Percentiles rank a stretch among this genome's conserved stretches.
Conservation (phyloP, 140 eudicot species). For the Flaveria floridana region DNA sequence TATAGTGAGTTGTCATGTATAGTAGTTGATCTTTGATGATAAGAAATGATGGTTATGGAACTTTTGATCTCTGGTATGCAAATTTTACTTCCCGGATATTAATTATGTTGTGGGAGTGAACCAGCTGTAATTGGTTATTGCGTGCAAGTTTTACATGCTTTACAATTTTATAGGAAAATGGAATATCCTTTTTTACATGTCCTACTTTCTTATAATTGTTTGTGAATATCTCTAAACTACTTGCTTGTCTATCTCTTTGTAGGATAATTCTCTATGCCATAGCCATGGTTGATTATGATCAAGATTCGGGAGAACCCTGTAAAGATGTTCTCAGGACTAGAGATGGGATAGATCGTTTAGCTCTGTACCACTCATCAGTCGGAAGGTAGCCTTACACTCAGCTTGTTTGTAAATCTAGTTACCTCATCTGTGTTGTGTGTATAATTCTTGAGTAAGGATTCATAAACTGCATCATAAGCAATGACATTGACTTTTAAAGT, state of each 20-base stretch:
- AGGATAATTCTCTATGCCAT: slow-evolving; percentile 91
- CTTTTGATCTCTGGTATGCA: not conserved
- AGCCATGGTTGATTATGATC: slow-evolving; percentile 83
- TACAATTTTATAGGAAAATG: not conserved
- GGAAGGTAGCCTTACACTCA: slow-evolving; percentile 59
- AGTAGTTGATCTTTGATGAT: not conserved
- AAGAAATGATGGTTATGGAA: not conserved
- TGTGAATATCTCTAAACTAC: slow-evolving; percentile 9
- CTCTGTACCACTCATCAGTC: slow-evolving; percentile 83
- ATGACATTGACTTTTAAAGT: slow-evolving; percentile 1
- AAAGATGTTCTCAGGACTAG: slow-evolving; percentile 66
- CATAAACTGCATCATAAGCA: slow-evolving; percentile 15
- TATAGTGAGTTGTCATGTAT: not conserved
- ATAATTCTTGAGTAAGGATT: slow-evolving; percentile 12
- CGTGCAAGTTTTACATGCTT: not conserved
- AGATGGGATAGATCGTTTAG: slow-evolving; percentile 71
- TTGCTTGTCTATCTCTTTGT: slow-evolving; percentile 29
- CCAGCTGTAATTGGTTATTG: too few relatives aligned
- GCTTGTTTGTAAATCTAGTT: slow-evolving; percentile 12
- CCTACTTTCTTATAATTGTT: not conserved
- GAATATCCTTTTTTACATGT: not conserved
- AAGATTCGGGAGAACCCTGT: slow-evolving; percentile 52
- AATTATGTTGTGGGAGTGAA: not conserved
- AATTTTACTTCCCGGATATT: not conserved
- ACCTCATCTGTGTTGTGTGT: slow-evolving; percentile 4